Base-by-base conservation (phyloP, 306 rosid species). In the Morella rubra region DNA sequence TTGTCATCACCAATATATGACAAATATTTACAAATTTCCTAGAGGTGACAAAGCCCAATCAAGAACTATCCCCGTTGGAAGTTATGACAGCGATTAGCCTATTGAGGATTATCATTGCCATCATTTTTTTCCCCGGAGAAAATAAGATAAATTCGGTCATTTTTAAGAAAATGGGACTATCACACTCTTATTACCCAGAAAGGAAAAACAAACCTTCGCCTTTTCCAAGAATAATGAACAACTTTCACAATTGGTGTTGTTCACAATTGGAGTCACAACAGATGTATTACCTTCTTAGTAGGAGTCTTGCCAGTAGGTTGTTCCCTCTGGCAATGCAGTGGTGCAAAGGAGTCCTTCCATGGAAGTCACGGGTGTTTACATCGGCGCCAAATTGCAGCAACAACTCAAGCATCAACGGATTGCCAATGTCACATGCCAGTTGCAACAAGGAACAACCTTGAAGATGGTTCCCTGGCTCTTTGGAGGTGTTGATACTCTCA, bases 341-440 rank as follows among this genome's bases (percentile, higher is more conserved):
- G 80, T 95, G 99, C 87, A 95, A 82, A 81, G 99, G 97, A 80
- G 97, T 95, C 79, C 93, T 95, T 81, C 97, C 97, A 80, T 87
- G 97, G 82, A 81, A 88, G 83, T 95, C 99, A 2, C 85, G 45
- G 82, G 81, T 62, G 83, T 90, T 95, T 78, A 92, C 78, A 86
- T 91, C 85, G 50, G 97, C 93, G 55, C 97, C 99, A 76, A 85
- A 92, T 86, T 95, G 99, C 78, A 95, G 87, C 84, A 95, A 82
- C 85, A 95, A 87, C 84, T 95, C 99, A 73, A 90, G 73, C 99
- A 92, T 95, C 84, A 88, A 75, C n/a, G 66, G 83, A 81, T 87
- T 81, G 69, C 79, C 85, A 79, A 71, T 66, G 75, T 87, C 85
- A 67, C 99, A 95, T 55, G 99, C 97, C 73, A 95, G 84, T 82